phyloP scores from a whole-genome alignment of 2,329 filamentous ascomycete species.

The Corinectria fuckeliana region DNA sequence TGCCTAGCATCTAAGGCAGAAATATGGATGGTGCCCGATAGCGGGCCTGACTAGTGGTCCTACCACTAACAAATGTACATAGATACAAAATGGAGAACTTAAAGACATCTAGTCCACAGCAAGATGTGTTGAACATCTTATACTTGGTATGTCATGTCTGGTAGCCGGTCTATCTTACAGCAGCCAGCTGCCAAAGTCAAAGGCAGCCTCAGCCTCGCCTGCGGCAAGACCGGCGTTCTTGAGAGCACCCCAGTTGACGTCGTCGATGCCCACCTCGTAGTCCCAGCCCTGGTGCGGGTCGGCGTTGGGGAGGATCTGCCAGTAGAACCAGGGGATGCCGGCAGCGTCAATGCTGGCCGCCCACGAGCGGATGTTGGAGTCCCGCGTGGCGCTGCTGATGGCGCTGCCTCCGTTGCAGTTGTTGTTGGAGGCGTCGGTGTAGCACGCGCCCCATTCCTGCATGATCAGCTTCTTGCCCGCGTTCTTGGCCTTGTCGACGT shows the following conservation, averaged over 20 bases:
- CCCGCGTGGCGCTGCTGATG: slow-evolving; percentile 20
- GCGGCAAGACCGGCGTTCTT: slow-evolving; percentile 2
- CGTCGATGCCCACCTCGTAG: slow-evolving; percentile 41
- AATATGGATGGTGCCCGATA: too few species aligned
- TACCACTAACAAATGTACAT: too few species aligned
- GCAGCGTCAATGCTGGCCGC: slow-evolving; percentile 36
- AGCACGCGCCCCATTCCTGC: slow-evolving; percentile 34
- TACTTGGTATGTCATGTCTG: too few species aligned
- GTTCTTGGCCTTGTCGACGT: slow-evolving; percentile 34
- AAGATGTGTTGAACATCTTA: too few species aligned
- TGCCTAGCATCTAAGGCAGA: too few species aligned
- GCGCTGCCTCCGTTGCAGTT: slow-evolving; percentile 31
- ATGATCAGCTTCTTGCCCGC: slow-evolving; percentile 42
- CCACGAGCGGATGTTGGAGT: slow-evolving; percentile 38
- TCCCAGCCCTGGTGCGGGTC: slow-evolving; percentile 42
- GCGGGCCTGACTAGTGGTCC: too few species aligned
- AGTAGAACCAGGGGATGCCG: slow-evolving; percentile 44
- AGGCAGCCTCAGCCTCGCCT: neutral
- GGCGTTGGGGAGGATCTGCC: slow-evolving; percentile 43
- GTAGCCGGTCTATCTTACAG: neutral
- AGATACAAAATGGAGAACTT: too few species aligned
- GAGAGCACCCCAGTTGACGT: slow-evolving; percentile 30
- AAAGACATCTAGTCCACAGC: too few species aligned
- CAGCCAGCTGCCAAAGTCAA: neutral
- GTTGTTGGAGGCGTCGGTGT: slow-evolving; percentile 38